Evolutionary conservation across 202 grass and related monocot species (phyloP).

Genomic region (Eragrostis tef): DNA sequence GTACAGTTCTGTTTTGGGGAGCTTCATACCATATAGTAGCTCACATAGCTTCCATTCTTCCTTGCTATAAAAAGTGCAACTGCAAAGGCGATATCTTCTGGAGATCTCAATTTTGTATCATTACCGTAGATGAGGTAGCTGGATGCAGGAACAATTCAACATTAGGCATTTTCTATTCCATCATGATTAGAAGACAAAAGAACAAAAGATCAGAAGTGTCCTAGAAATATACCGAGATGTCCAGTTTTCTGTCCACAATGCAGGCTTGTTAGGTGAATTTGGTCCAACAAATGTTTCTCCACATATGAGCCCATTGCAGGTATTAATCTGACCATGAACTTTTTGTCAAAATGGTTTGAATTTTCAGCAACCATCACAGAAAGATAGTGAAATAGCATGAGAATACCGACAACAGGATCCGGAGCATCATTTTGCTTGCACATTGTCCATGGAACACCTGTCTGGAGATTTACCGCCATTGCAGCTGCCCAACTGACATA

Average conservation of each 20-base stretch:
- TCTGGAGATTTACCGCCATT: constrained; percentile 69
- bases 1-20: neutral
- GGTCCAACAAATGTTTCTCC: constrained; percentile 80
- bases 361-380: neutral
- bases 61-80: constrained; percentile 68
- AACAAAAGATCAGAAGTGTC: neutral
- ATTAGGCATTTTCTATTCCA: constrained; percentile 1
- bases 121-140: constrained; percentile 68
- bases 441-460: constrained; percentile 93
- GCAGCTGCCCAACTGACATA: constrained; percentile 76
- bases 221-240: constrained; percentile 57
- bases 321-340: constrained; percentile 71
- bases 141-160: constrained; percentile 1
- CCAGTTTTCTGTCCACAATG: constrained; percentile 92
- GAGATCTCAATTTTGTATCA: constrained; percentile 61
- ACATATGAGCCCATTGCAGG: constrained; percentile 79
- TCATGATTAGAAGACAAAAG: neutral
- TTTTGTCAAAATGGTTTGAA: constrained; percentile 21
- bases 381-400: constrained; percentile 2
- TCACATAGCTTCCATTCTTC: constrained; percentile 84
- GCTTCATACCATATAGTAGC: constrained; percentile 91
- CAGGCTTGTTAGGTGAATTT: constrained; percentile 75
- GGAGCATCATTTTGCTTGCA: constrained; percentile 96
- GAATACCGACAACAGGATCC: constrained; percentile 71
- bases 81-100: constrained; percentile 78